Evolutionary conservation across 768 basidiomycete genomes (phyloP), one percentile per base, ranked within the genome.

Genomic region (Daedaleopsis sinensis): DNA sequence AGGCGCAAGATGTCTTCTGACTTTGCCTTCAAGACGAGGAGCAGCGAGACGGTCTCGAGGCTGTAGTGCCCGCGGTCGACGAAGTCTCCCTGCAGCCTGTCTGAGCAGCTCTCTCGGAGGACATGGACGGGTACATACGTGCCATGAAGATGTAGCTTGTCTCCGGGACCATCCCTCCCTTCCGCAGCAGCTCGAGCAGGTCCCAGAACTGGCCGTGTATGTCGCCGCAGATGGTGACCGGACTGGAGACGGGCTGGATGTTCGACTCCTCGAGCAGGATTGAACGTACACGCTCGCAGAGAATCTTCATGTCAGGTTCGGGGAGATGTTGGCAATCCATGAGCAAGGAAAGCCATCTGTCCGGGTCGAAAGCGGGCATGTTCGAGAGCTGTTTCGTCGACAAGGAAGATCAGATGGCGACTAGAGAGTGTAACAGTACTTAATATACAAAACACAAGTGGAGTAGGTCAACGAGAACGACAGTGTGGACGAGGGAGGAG

Each of bases 141-240:
- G 85, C 90, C 94, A 97, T 97, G 75, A 97, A 97, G 50, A 97
- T 93, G 73, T 97, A 97, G 73, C 93, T 96, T 54, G 85, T 93
- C 65, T 89, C 90, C 10, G 94, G 94, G 11, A 94, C 87, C 64
- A 82, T 85, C 8, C 95, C 93, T 1, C 94, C 94, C 58, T 93
- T 88, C 67, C 90, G 78, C 67, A 97, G 79, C 52, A 99, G 77
- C 77, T 99, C 95, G 37, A 96, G 81, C 50, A 98, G 79, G 71
- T 98, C 96, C 90, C 94, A 98, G 76, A 97, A 97, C 73, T 98
- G 96, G 24, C 96, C 96, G 69, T 98, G 96, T 54, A 98, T 96
- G 72, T 98, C 96, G 35, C 96, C 96, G 70, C 92, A 93, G 65
- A 94, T 90, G 35, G 96, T 98, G 39, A 98, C 96, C 1, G 96